Base-by-base conservation (phyloP, 371 early-diverging fungal species). In the Cokeromyces recurvatus region DNA sequence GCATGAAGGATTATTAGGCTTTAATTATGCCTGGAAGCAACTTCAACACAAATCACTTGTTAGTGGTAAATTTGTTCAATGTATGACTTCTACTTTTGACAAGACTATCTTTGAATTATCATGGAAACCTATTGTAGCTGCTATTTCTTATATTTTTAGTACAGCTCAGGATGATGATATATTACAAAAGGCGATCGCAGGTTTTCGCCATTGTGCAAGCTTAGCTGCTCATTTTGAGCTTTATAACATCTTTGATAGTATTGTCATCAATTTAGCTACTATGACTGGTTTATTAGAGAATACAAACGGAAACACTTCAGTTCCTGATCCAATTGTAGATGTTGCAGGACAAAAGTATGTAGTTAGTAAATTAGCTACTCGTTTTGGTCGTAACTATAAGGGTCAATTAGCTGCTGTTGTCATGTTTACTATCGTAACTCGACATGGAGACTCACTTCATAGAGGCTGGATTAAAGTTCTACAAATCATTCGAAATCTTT, bases 1-100 rank as follows among this genome's bases (percentile, higher is more conserved):
- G 51, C 92, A 92, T 48, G 91, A 92, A 48, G 96, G 96, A 1
- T 87, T 85, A 10, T 77, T 92, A n/a, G 93, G 95, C 14, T 95
- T 96, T 63, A 90, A 90, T 44, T 94, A 92, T 59, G 86, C 89
- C 0, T 97, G 97, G 97, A 91, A 85, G 54, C 92, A 92, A 46
- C 62, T 92, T n/a, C 63, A 90, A 44, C 73, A 64, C 2, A 70
- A 79, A 35, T 66, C 87, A 0, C 66, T 74, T 1, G 44, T 53
- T 0, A 53, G 77, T 11, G 83, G 82, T 5, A 59, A 58, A 1
- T 66, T 85, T 22, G 57, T 75, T 12, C 52, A 67, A 4, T 77
- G 71, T 29, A 64, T 69, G 25, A 79, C 79, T 4, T 57, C 77
- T 2, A 59, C 58, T 19, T 89, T 79, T 45, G 84, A 89, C 46